Percentiles rank a stretch among this genome's conserved stretches.
phyloP scores from a whole-genome alignment of 257 asterid species.

The Solanum bulbocastanum region DNA sequence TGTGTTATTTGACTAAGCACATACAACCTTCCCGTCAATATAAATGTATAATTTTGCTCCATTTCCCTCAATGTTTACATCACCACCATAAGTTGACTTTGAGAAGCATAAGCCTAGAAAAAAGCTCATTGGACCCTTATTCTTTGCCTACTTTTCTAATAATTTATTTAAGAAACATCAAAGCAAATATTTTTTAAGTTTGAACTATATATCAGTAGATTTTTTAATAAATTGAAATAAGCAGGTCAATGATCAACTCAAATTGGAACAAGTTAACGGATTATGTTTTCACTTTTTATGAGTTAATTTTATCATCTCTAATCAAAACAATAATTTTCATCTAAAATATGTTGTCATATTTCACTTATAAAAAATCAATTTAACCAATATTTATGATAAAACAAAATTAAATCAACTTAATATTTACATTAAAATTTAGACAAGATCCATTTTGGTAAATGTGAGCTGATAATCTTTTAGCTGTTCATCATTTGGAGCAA shows the following conservation, averaged over 20 bases:
- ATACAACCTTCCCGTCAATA: background rate
- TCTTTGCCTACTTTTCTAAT: background rate
- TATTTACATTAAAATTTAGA: background rate
- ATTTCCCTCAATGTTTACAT: background rate
- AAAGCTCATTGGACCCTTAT: background rate
- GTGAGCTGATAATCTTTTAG: background rate
- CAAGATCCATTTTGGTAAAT: background rate
- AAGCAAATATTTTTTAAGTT: background rate
- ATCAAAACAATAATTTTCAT: background rate
- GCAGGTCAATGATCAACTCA: background rate
- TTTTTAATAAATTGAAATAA: background rate
- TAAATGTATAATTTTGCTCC: background rate
- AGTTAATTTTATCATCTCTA: background rate
- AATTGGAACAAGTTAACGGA: background rate
- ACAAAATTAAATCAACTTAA: background rate
- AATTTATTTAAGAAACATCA: background rate
- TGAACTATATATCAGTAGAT: background rate
- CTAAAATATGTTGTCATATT: background rate
- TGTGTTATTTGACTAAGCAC: background rate
- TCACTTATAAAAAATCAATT: accelerated
- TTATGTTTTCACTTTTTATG: background rate
- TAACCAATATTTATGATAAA: background rate
- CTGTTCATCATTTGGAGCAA: background rate
- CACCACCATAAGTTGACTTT: background rate
- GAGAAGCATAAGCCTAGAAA: background rate